phyloP scores from a whole-genome alignment of 352 stramenopile species.

The Phytophthora rubi region DNA sequence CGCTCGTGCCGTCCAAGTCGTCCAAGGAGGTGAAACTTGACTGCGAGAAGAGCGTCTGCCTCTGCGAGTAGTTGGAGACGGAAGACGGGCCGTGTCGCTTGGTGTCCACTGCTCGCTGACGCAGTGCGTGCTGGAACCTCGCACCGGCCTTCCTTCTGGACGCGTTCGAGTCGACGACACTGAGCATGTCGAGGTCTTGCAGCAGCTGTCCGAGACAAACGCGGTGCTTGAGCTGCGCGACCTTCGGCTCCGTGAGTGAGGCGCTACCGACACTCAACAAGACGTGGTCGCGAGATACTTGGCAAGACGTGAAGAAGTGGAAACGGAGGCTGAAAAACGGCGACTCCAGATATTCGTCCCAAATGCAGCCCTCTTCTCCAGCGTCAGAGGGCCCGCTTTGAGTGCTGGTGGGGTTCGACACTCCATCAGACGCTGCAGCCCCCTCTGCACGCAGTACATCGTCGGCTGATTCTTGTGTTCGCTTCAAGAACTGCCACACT shows the following conservation, averaged over 20 bases:
- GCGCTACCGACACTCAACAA: conserved; percentile 75
- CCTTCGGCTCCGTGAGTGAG: conserved; percentile 65
- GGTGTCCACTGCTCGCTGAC: conserved; percentile 7
- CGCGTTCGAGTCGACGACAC: conserved; percentile 47
- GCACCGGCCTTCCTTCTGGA: conserved; percentile 25
- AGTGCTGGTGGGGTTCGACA: not conserved
- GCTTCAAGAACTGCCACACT: conserved; percentile 57
- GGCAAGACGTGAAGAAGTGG: conserved; percentile 75
- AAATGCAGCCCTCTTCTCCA: conserved; percentile 35
- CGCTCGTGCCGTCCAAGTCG: conserved; percentile 43
- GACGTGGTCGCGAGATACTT: conserved; percentile 77
- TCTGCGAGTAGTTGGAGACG: conserved; percentile 46
- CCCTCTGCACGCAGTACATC: conserved; percentile 1
- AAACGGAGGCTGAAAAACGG: conserved; percentile 69
- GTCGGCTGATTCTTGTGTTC: conserved; percentile 37
- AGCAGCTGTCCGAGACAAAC: conserved; percentile 67
- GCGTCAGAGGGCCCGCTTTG: not conserved
- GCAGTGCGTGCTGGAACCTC: conserved; percentile 50
- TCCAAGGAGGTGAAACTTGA: conserved; percentile 40
- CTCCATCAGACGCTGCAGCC: not conserved
- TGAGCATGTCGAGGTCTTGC: conserved; percentile 66
- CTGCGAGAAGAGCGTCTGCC: conserved; percentile 52
- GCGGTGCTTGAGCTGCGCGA: conserved; percentile 67
- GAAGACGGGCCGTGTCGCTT: conserved; percentile 11
- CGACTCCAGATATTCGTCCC: conserved; percentile 77